Evolutionary conservation across 371 early-diverging fungal genomes (phyloP).

Genomic region (Lichtheimia corymbifera): DNA sequence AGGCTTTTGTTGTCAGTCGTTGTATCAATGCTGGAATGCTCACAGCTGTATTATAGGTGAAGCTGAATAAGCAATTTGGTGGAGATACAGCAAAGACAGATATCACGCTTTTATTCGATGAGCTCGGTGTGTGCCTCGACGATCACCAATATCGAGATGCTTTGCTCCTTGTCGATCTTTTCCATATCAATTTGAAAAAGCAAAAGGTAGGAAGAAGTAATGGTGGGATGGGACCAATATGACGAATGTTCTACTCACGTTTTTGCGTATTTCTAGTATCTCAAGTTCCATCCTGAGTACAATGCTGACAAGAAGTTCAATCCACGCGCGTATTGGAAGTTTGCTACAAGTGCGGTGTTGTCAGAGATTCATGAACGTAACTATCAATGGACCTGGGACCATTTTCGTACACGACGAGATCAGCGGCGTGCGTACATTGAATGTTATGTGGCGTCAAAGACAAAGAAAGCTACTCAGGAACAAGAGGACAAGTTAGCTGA

Average conservation of each 20-base stretch:
- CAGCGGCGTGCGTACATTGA: constrained; percentile 70
- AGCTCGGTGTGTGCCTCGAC: constrained; percentile 77
- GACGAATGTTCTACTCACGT: no score
- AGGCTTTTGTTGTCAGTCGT: neutral
- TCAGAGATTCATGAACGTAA: constrained; percentile 76
- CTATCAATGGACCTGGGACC: constrained; percentile 76
- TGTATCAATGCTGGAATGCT: neutral
- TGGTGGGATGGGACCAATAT: no score
- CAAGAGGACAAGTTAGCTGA: constrained; percentile 45
- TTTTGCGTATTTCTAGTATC: constrained; percentile 49
- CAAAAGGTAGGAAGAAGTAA: constrained; percentile 56
- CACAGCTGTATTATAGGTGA: constrained; percentile 23
- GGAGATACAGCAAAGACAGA: constrained; percentile 52
- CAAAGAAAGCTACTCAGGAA: constrained; percentile 35
- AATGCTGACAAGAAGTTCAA: constrained; percentile 65
- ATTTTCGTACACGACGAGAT: constrained; percentile 69
- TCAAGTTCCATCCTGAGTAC: constrained; percentile 69
- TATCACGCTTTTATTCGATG: constrained; percentile 70
- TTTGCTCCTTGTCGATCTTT: constrained; percentile 67
- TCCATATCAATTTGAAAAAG: constrained; percentile 68
- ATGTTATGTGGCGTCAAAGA: constrained; percentile 57
- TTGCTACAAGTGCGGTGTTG: constrained; percentile 74
- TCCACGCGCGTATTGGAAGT: constrained; percentile 75
- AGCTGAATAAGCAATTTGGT: constrained; percentile 57
- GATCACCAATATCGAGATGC: constrained; percentile 77